Evolutionary conservation across 1,284 basidiomycete species (phyloP), one percentile per base, ranked within the genome.

Genomic region (Cutaneotrichosporon mucoides): DNA sequence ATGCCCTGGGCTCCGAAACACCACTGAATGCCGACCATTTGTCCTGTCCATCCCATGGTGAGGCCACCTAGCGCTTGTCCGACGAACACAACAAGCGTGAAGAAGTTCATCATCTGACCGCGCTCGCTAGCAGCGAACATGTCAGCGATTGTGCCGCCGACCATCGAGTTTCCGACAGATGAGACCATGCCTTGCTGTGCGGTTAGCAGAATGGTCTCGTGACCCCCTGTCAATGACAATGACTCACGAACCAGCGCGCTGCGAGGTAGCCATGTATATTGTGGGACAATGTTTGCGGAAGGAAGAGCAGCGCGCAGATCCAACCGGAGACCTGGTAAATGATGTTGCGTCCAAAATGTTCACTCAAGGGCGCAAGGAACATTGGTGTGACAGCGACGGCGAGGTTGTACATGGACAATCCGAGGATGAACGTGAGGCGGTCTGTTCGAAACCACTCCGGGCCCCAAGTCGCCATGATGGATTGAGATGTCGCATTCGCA

Each of bases 21-120:
- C 73, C 73, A 75, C 46, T 64, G 63, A 24, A 73, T 65, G 9
- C 71, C 71, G 2, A 58, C 54, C 5, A 59, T 43, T 56, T 66
- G 63, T 1, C 68, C 72, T 0, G 68, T 60, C 66, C 68, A 74
- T 8, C 69, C 72, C 24, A 68, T 60, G 4, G 59, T 44, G 8
- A 59, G 46, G 5, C 64, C 65, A 2, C 70, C 71, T 4, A 68
- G 35, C 6, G 62, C 46, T 73, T 79, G 56, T 52, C 79, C 59
- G 63, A 64, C 63, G 50, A 78, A 81, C 51, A 79, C 75, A 7
- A 72, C 59, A 3, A 79, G 58, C 8, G 72, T 65, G 60, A 79
- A 81, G 3, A 76, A 59, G 41, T 71, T 73, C 79, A 82, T 81
- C 2, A 76, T 71, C 4, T 68, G 60, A 0, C 81, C 80, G 13